Evolutionary conservation across 805 yeast genomes (phyloP), one percentile per base, ranked within the genome.

Genomic region (Lachancea sp.): DNA sequence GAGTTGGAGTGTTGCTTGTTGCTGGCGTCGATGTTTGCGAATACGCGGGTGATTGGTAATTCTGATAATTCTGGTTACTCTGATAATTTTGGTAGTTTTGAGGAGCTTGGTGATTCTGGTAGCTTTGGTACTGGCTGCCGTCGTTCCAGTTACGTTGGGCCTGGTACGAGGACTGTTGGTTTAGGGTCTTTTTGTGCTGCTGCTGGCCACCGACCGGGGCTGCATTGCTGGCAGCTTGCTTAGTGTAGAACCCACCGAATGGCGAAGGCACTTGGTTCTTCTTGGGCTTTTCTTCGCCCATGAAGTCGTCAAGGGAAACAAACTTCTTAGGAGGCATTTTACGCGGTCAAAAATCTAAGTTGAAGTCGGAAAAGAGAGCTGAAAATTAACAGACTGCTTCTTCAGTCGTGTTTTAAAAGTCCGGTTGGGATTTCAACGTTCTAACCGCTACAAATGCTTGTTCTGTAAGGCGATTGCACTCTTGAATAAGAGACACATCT

Each of bases 291-390:
- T 60, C 62, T 7, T 57, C 57, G 38, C 52, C 61, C 41, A 63
- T 45, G 40, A 57, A 61, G 35, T 54, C 57, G 41, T 57, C 58
- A 41, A 63, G 49, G 40, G 54, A 51, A 40, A 53, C 57, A 42
- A 60, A 59, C 48, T 62, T 62, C 55, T 63, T 62, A 47, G 65
- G 65, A 51, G 62, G 66, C 67, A 60, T 62, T n/a, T n/a, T 12
- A 10, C 17, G 6, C 5, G 15, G 31, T 11, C 15, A 7, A 29
- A 29, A 29, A 13, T 7, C 11, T 3, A 7, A 13, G 5, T 29
- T 7, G 13, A 12, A 29, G 31, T 29, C 31, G 15, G 31, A 3
- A 11, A 29, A 29, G 11, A 29, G 13, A 11, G 13, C 31, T 12
- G 15, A 11, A 29, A 29, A 11, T 29, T 29, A 22, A 8, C 25